phyloP scores from a whole-genome alignment of 306 rosid species.

The Datisca glomerata region DNA sequence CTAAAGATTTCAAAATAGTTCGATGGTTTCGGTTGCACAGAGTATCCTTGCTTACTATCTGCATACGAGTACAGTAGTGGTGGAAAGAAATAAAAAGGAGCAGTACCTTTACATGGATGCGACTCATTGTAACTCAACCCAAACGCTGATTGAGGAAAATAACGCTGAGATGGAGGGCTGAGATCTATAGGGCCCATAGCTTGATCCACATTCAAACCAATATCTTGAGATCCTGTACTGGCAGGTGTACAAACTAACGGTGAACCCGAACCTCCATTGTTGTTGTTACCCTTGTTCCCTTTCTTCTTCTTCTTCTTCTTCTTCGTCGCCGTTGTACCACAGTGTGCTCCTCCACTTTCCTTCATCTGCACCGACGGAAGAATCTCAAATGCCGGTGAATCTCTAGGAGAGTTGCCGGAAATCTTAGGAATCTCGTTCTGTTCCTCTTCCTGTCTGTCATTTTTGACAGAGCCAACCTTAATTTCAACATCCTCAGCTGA shows the following conservation, averaged over 20 bases:
- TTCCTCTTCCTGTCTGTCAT: slow-evolving; percentile 8
- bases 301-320: slow-evolving; percentile 50
- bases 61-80: slow-evolving; percentile 28
- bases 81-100: slow-evolving; percentile 24
- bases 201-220: slow-evolving; percentile 7
- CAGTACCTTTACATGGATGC: slow-evolving; percentile 28
- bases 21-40: slow-evolving; percentile 24
- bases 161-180: slow-evolving; percentile 31
- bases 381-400: slow-evolving; percentile 9
- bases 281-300: slow-evolving; percentile 20
- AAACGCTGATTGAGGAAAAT: slow-evolving; percentile 20
- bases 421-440: slow-evolving; percentile 16
- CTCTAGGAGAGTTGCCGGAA: slow-evolving; percentile 14
- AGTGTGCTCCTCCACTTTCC: slow-evolving; percentile 16
- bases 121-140: slow-evolving; percentile 23
- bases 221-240: no score
- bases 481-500: slow-evolving; percentile 22
- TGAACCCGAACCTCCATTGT: slow-evolving; percentile 8
- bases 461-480: slow-evolving; percentile 16
- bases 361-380: slow-evolving; percentile 7
- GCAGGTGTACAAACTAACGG: no score
- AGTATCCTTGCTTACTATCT: slow-evolving; percentile 14
- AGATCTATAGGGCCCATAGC: slow-evolving; percentile 20
- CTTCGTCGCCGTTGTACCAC: slow-evolving; percentile 10
- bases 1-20: slow-evolving; percentile 54